Evolutionary conservation across 805 yeast species (phyloP), one percentile per base, ranked within the genome.

Genomic region (Cyberlindnera xishuangbannaensis): DNA sequence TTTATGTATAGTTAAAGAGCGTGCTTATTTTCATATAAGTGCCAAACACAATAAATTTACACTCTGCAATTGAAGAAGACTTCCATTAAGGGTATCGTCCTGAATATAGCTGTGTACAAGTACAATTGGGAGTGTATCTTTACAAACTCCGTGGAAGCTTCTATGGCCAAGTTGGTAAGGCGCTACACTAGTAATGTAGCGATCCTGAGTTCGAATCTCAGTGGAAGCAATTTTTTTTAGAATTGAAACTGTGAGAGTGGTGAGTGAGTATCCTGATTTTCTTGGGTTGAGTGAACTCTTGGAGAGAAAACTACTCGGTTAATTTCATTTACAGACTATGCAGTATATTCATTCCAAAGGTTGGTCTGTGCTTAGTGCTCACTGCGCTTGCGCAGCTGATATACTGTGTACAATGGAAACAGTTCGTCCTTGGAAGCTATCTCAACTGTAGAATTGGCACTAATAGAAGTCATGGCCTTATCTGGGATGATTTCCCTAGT

Each of bases 121-220:
- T n/a, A n/a, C n/a, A n/a, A n/a, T 25, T 14, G 25, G 33, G 4
- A 14, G 22, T 19, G 22, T 19, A 19, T 11, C 10, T 8, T 19
- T 19, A 8, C 22, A 17, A 17, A 10, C 4, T 18, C 20, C 20
- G 29, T 37, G 33, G 28, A 24, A 37, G 69, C 71, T 67, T 64
- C 62, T 65, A 65, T 66, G 72, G 71, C 71, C 71, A 65, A 67
- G 71, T 63, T 74, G 83, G 83, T 76, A 76, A 78, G 79, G 83
- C 83, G 83, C 74, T 69, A 77, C 82, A 76, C 83, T 76, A 75
- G 82, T 77, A 77, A 76, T 76, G 83, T 76, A 69, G 75, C 76
- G 82, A 77, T 76, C 83, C 76, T 76, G 78, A 73, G 80, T 73
- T 73, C 80, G 72, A 73, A 63, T 73, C 79, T 73, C 78, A 76